These are phyloP conservation scores for Pleurotus sapidus DNA, from an alignment of 768 basidiomycete genomes.

Conservation along the genomic window DNA sequence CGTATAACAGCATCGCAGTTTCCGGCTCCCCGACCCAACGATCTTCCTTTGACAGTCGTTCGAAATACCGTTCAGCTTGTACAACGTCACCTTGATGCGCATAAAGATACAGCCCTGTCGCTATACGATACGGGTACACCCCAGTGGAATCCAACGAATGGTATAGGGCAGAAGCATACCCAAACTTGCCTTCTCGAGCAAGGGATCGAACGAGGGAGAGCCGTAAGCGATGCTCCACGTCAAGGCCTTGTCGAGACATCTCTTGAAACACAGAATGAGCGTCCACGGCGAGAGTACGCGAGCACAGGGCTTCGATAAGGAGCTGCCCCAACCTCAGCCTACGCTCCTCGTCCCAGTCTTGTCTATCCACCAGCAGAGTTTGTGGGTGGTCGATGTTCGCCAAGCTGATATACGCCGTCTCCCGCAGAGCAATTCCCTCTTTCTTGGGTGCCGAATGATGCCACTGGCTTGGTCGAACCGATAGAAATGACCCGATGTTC, in stretches of 20 bases:
- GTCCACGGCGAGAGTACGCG: constrained; percentile 26
- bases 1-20: constrained; percentile 50
- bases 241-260: constrained; percentile 34
- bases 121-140: constrained; percentile 23
- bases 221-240: constrained; percentile 23
- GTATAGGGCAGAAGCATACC: constrained; percentile 43
- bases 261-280: constrained; percentile 38
- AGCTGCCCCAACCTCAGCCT: constrained; percentile 32
- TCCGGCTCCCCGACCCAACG: constrained; percentile 24
- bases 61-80: constrained; percentile 42
- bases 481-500: constrained; percentile 21
- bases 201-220: constrained; percentile 40
- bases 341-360: constrained; percentile 21
- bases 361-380: constrained; percentile 16
- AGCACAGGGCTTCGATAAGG: constrained; percentile 38
- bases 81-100: constrained; percentile 49
- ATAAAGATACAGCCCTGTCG: constrained; percentile 49
- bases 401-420: constrained; percentile 12
- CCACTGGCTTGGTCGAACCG: background rate
- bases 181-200: constrained; percentile 32
- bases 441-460: background rate
- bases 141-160: constrained; percentile 18
- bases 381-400: constrained; percentile 29
- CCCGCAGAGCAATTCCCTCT: constrained; percentile 11
- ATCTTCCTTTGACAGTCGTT: constrained; percentile 26